Evolutionary conservation across 2,329 filamentous ascomycete genomes (phyloP).

Genomic region (Mycogone perniciosa): DNA sequence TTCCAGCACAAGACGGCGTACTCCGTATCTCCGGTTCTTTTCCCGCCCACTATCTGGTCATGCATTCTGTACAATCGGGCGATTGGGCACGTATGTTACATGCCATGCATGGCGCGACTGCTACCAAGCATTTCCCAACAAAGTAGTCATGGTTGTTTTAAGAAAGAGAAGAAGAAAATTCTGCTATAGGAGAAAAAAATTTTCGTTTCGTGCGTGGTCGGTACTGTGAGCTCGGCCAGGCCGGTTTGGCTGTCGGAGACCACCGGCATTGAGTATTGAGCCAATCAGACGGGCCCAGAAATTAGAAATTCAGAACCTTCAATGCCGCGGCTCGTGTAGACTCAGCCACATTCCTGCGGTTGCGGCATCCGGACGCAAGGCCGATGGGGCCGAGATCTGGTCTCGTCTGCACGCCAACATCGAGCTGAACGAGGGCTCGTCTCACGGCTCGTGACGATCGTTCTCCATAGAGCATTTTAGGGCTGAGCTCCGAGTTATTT

Average conservation of each 20-base stretch:
- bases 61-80: conserved; percentile 3
- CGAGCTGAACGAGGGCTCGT: neutral
- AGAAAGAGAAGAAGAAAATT: neutral
- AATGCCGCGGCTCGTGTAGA: neutral
- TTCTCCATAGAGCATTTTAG: neutral
- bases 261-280: neutral
- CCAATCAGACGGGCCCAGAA: neutral
- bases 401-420: neutral
- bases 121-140: neutral
- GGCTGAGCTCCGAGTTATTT: neutral
- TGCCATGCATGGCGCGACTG: conserved; percentile 5
- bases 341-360: neutral
- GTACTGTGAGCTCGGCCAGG: neutral
- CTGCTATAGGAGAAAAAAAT: neutral
- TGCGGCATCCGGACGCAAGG: neutral
- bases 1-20: neutral
- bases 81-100: conserved; percentile 1
- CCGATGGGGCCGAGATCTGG: neutral
- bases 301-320: too few relatives aligned
- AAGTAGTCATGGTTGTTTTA: neutral
- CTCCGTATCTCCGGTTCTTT: neutral
- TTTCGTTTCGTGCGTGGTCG: neutral
- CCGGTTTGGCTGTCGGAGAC: neutral
- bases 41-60: conserved; percentile 1
- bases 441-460: neutral